phyloP scores from a whole-genome alignment of 2,329 filamentous ascomycete genomes.

The Conoideocrella luteorostrata region DNA sequence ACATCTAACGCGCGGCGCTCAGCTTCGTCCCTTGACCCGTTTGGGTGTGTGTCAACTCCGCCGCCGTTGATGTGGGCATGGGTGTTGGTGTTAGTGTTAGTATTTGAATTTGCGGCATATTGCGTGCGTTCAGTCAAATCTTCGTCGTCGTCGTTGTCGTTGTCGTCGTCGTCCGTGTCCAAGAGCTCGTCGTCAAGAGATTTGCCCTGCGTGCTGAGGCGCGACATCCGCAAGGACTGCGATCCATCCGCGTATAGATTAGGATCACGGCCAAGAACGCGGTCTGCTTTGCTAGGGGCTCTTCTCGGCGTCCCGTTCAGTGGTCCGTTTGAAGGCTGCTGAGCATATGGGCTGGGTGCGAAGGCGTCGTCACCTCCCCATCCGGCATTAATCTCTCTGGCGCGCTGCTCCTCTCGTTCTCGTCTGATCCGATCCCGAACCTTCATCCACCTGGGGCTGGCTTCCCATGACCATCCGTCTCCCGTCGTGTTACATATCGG shows the following conservation, averaged over 20 bases:
- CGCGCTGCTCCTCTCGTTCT: constrained; percentile 54
- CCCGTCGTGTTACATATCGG: constrained; percentile 82
- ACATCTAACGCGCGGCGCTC: constrained; percentile 41
- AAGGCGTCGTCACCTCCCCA: constrained; percentile 45
- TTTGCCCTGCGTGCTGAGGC: constrained; percentile 40
- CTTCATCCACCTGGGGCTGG: constrained; percentile 70
- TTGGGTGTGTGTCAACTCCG: too few species aligned
- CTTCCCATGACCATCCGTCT: constrained; percentile 92
- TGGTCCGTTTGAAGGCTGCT: constrained; percentile 3
- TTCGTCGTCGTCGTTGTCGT: constrained; percentile 22
- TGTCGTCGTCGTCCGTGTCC: constrained; percentile 32
- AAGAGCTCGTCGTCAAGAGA: constrained; percentile 36
- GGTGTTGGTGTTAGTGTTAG: constrained; percentile 8
- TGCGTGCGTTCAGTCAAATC: constrained; percentile 19
- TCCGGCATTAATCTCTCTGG: constrained; percentile 59
- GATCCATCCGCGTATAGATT: constrained; percentile 47
- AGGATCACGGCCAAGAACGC: constrained; percentile 51
- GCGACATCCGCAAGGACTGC: constrained; percentile 37
- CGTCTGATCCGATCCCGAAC: constrained; percentile 57
- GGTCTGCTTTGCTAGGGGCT: constrained; percentile 50
- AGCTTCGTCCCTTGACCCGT: constrained; percentile 23
- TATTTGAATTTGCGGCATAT: too few species aligned
- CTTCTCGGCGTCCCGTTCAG: constrained; percentile 23
- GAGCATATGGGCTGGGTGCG: not conserved
- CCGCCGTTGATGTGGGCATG: constrained; percentile 10